phyloP scores from a whole-genome alignment of 2,329 filamentous ascomycete genomes.

The Pleochaeta shiraiana region DNA sequence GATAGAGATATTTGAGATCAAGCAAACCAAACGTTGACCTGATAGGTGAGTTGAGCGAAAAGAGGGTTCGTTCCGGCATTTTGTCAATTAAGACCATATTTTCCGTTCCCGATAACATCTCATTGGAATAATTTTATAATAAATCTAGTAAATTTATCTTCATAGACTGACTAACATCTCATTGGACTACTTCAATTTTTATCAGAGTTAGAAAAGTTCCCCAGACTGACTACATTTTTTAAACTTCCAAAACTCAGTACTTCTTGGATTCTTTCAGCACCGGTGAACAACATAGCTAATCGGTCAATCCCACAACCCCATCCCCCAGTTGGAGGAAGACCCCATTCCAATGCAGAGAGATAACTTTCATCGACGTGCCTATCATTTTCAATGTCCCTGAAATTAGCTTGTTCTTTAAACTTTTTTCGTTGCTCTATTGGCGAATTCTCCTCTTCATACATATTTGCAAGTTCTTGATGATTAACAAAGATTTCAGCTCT shows the following conservation, averaged over 20 bases:
- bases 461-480: constrained; percentile 72
- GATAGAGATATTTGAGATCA: too few species aligned
- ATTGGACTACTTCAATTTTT: too few species aligned
- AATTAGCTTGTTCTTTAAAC: constrained; percentile 38
- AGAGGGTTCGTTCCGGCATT: too few species aligned
- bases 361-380: constrained; percentile 41
- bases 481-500: constrained; percentile 70
- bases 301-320: constrained; percentile 93
- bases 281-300: constrained; percentile 76
- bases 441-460: constrained; percentile 96
- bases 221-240: constrained; percentile 32
- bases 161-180: too few species aligned
- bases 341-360: constrained; percentile 64
- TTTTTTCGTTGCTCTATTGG: constrained; percentile 72
- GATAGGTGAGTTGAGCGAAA: too few species aligned
- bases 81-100: too few species aligned
- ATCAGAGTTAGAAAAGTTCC: neutral
- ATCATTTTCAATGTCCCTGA: constrained; percentile 18
- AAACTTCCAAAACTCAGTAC: constrained; percentile 77
- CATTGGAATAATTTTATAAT: too few species aligned
- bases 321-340: constrained; percentile 83
- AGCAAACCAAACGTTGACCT: too few species aligned
- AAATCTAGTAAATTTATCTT: too few species aligned
- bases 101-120: too few species aligned
- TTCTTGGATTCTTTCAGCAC: constrained; percentile 58